A percentile compares a stretch with the other conserved stretches of the same genome.
phyloP scores from a whole-genome alignment of 441 rosid species.

The Kokia cookei region DNA sequence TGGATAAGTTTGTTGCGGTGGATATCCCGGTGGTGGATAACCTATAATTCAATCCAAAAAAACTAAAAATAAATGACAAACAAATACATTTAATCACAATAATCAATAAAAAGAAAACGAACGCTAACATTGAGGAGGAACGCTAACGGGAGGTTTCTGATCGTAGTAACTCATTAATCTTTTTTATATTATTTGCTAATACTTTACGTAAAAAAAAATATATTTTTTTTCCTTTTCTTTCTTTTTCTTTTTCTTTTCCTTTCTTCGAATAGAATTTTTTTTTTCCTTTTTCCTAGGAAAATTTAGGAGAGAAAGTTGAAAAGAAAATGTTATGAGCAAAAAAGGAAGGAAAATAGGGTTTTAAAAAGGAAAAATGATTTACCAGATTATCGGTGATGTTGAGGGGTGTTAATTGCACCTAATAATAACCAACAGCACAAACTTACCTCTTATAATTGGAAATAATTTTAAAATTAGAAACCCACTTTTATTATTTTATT shows the following conservation, averaged over 20 bases:
- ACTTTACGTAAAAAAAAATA: neutral
- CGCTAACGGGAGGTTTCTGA: conserved; percentile 79
- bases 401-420: neutral
- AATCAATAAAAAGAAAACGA: neutral
- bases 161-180: conserved; percentile 68
- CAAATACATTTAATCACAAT: conserved; percentile 5
- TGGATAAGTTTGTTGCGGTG: conserved; percentile 69
- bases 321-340: neutral
- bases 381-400: neutral
- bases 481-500: neutral
- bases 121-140: conserved; percentile 61
- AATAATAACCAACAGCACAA: neutral
- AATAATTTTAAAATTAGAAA: neutral
- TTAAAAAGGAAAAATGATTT: neutral
- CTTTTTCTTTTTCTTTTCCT: neutral
- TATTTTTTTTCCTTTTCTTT: neutral
- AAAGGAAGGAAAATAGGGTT: neutral
- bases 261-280: neutral
- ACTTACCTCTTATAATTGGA: neutral
- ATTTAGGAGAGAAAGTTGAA: neutral
- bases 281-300: neutral
- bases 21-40: conserved; percentile 45
- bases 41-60: neutral
- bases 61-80: neutral
- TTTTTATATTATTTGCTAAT: neutral